Conservation (phyloP, 192 early-diverging fungal genomes). For the Rhizophagus clarus region DNA sequence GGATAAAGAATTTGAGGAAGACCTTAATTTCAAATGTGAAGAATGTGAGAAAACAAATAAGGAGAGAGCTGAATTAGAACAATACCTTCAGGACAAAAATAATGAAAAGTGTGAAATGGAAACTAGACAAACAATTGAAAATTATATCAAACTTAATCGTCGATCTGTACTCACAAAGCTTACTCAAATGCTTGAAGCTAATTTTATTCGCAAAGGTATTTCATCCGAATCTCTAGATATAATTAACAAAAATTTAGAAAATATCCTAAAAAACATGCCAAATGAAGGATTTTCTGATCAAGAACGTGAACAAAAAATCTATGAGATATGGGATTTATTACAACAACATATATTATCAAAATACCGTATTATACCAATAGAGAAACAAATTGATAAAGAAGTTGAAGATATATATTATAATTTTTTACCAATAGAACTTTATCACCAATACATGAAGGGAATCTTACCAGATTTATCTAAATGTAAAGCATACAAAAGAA, state of each 20-base stretch:
- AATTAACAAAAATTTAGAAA: conserved; percentile 7
- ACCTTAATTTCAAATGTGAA: not conserved
- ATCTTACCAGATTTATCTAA: not conserved
- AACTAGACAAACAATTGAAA: conserved; percentile 1
- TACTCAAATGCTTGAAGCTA: conserved; percentile 19
- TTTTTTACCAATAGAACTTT: not conserved
- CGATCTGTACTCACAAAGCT: not conserved
- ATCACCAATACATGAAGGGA: not conserved
- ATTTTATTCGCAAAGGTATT: conserved; percentile 1
- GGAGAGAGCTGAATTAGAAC: not conserved
- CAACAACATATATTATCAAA: not conserved
- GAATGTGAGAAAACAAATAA: not conserved
- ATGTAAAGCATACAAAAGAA: conserved; percentile 6
- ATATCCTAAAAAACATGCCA: conserved; percentile 4
- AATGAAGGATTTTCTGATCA: no score
- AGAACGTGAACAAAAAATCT: not conserved
- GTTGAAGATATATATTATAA: conserved; percentile 4
- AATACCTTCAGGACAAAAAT: not conserved
- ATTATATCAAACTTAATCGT: conserved; percentile 18
- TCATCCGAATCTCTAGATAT: conserved; percentile 12
- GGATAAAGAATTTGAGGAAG: not conserved
- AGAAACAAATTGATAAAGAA: not conserved
- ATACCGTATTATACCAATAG: not conserved
- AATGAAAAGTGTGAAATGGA: conserved; percentile 17
- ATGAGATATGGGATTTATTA: not conserved